Evolutionary conservation across 352 stramenopile species (phyloP), one percentile per base, ranked within the genome.

Genomic region (Phytopythium mirpurense): DNA sequence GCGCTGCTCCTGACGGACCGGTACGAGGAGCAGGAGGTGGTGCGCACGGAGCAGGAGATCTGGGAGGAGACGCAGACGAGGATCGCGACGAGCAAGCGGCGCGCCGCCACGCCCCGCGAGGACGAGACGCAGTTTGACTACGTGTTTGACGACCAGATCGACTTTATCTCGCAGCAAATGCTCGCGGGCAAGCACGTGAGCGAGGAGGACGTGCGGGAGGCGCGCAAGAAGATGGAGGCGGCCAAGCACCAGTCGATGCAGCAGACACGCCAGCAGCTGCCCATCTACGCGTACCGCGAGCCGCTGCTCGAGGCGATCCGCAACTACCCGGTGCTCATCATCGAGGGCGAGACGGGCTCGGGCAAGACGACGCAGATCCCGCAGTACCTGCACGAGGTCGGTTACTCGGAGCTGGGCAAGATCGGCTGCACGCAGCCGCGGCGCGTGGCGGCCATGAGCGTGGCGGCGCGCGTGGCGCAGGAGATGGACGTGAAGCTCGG

Each of bases 321-420:
- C 50, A 97, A 99, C 49, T 95, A 93, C 57, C 82, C 84, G 19
- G 72, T 93, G 23, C 66, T 93, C 49, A 89, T 95, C 27, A 93
- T 93, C 49, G 82, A 93, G 65, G 83, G 81, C 32, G 94, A 98
- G 57, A 98, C 95, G 0, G 95, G 96, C 8, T 98, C 83, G 12
- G 96, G 96, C 38, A 99, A 99, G 70, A 99, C 97, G 23, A 99
- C 97, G 9, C 97, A 99, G 77, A 98, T 99, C 44, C 97, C 98
- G 6, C 98, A 99, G 72, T 99, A 98, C 63, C 71, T 99, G 14
- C 29, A 32, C 29, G 29, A 32, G 9, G 29, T 32, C 29, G 95
- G 95, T 15, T 99, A 99, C 78, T 98, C 90, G 18, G 93, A 99
- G 68, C 60, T 99, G 2, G 97, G 97, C 14, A 95, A 82, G 56